These are phyloP conservation scores for Melanogaster broomeanus DNA, from an alignment of 768 basidiomycete species.

Conservation along the genomic window DNA sequence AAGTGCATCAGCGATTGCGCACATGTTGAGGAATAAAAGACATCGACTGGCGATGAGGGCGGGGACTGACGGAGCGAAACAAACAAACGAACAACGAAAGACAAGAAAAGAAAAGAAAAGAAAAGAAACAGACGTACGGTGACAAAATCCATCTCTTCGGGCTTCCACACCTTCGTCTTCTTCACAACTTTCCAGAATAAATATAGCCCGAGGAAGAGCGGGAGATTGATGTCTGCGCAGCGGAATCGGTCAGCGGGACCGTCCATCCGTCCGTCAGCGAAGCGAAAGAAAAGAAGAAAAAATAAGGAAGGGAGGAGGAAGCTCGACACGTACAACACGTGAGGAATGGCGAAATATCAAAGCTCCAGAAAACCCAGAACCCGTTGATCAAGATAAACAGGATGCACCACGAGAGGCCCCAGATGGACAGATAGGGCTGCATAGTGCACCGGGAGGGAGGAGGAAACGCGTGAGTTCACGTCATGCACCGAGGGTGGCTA, in stretches of 20 bases:
- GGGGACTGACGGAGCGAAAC: too few species aligned
- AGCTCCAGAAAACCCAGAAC: constrained; percentile 60
- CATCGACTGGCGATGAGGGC: not conserved
- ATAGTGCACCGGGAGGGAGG: too few species aligned
- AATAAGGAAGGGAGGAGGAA: not conserved
- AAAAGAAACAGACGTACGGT: constrained; percentile 58
- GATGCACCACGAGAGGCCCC: constrained; percentile 64
- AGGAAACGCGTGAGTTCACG: constrained; percentile 18
- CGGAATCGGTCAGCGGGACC: not conserved
- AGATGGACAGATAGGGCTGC: constrained; percentile 60
- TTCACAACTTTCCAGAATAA: constrained; percentile 22
- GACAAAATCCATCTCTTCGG: constrained; percentile 69
- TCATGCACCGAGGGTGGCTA: not conserved
- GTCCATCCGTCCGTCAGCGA: too few species aligned
- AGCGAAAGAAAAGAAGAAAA: too few species aligned
- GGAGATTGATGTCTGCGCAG: constrained; percentile 35
- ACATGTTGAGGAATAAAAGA: too few species aligned
- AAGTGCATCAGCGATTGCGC: too few species aligned
- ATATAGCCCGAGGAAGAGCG: constrained; percentile 19
- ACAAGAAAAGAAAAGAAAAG: too few species aligned
- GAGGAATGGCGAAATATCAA: constrained; percentile 53
- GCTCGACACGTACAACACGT: constrained; percentile 39
- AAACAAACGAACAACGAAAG: too few species aligned
- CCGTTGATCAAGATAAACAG: constrained; percentile 63
- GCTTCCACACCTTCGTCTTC: constrained; percentile 44